Conservation (phyloP, 257 asterid genomes). For the Scutellaria barbata region DNA sequence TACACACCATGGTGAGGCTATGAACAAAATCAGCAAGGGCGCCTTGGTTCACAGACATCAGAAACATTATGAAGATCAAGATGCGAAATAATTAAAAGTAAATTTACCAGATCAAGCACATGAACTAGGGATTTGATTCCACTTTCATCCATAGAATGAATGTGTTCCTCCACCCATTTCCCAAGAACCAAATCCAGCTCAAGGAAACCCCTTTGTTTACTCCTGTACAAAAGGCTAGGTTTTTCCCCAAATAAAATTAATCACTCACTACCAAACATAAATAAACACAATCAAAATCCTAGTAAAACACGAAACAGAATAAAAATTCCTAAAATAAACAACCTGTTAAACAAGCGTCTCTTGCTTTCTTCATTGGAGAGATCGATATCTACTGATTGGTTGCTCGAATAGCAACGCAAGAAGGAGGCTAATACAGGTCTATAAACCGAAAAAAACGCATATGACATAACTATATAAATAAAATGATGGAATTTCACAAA, state of each 20-base stretch:
- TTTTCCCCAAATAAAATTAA: constrained; percentile 17
- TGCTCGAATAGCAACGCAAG: constrained; percentile 52
- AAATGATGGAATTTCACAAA: not conserved
- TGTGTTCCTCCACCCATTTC: constrained; percentile 88
- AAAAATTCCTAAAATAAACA: not conserved
- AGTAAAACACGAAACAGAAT: constrained; percentile 5
- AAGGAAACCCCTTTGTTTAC: constrained; percentile 90
- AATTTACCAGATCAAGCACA: constrained; percentile 75
- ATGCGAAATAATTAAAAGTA: too few relatives aligned
- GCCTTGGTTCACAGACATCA: not conserved
- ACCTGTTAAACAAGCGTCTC: constrained; percentile 86
- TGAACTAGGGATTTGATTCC: constrained; percentile 72
- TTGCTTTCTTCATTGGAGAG: constrained; percentile 76
- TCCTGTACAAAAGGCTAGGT: constrained; percentile 78
- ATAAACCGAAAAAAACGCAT: not conserved
- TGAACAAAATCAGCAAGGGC: not conserved
- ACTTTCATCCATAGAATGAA: constrained; percentile 73
- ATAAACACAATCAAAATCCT: not conserved
- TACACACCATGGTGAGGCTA: not conserved
- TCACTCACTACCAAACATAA: not conserved
- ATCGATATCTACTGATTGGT: constrained; percentile 51
- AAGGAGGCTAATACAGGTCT: constrained; percentile 59
- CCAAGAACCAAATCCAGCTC: constrained; percentile 93
- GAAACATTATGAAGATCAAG: not conserved
- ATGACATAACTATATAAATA: not conserved